Conservation (phyloP, 306 rosid species). For the Vigna unguiculata region DNA sequence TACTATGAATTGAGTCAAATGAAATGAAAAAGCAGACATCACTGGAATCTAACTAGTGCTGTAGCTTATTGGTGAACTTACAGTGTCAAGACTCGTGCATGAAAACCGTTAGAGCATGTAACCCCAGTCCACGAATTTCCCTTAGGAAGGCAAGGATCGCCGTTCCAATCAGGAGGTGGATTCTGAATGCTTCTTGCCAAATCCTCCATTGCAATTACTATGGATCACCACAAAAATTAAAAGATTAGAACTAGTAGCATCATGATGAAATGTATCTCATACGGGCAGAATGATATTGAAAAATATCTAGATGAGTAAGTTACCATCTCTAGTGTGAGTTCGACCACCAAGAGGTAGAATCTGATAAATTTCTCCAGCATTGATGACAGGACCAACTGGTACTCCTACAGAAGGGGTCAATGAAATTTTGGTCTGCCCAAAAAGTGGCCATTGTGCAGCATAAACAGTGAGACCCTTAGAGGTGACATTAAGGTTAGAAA, state of each 20-base stretch:
- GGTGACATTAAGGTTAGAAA: constrained; percentile 61
- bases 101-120: constrained; percentile 52
- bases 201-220: constrained; percentile 69
- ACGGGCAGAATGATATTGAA: background rate
- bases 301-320: background rate
- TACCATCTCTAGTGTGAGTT: constrained; percentile 78
- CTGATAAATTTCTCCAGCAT: constrained; percentile 77
- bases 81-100: constrained; percentile 58
- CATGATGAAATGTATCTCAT: constrained; percentile 23
- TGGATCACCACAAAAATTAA: constrained; percentile 39
- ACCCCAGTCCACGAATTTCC: constrained; percentile 89
- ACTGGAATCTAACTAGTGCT: background rate
- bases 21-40: background rate
- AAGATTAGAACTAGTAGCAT: constrained; percentile 20
- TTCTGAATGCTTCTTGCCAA: constrained; percentile 62
- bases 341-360: constrained; percentile 73
- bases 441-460: constrained; percentile 72
- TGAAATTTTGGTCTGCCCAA: constrained; percentile 64
- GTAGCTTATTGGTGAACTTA: constrained; percentile 51
- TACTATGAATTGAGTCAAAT: background rate
- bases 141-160: constrained; percentile 88
- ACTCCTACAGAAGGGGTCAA: constrained; percentile 53
- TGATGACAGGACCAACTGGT: constrained; percentile 77
- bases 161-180: constrained; percentile 83
- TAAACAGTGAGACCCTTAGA: constrained; percentile 73